phyloP scores from a whole-genome alignment of 2,329 filamentous ascomycete species.

The Juglanconis oblonga region DNA sequence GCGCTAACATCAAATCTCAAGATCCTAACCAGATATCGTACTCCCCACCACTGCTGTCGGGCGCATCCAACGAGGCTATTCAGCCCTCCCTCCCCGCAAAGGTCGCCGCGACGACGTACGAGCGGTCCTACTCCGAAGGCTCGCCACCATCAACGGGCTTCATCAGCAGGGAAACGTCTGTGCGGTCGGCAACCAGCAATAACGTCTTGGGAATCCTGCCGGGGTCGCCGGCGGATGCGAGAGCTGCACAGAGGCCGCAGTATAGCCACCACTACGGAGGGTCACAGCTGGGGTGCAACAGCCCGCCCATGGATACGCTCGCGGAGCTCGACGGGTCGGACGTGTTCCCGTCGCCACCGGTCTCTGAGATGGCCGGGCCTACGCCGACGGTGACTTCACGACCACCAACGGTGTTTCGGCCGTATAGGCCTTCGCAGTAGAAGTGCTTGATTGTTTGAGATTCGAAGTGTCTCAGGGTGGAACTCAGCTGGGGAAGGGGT shows the following conservation, averaged over 20 bases:
- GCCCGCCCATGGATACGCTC: neutral
- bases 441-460: neutral
- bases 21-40: neutral
- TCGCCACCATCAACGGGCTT: neutral
- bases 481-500: neutral
- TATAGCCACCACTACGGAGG: neutral
- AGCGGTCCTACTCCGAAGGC: neutral
- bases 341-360: neutral
- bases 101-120: neutral
- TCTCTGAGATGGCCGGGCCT: neutral
- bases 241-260: neutral
- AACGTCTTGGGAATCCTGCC: neutral
- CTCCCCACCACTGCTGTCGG: neutral
- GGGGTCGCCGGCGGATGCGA: neutral
- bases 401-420: neutral
- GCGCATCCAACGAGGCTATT: neutral
- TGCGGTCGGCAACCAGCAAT: constrained; percentile 1
- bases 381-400: neutral
- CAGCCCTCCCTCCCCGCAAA: neutral
- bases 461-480: neutral
- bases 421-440: constrained; percentile 6
- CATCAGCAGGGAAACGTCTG: constrained; percentile 1
- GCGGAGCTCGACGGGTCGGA: constrained; percentile 13
- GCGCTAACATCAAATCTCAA: neutral
- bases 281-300: neutral